Conservation (phyloP, 164 flowering plant genomes). For the Berberis thunbergii region DNA sequence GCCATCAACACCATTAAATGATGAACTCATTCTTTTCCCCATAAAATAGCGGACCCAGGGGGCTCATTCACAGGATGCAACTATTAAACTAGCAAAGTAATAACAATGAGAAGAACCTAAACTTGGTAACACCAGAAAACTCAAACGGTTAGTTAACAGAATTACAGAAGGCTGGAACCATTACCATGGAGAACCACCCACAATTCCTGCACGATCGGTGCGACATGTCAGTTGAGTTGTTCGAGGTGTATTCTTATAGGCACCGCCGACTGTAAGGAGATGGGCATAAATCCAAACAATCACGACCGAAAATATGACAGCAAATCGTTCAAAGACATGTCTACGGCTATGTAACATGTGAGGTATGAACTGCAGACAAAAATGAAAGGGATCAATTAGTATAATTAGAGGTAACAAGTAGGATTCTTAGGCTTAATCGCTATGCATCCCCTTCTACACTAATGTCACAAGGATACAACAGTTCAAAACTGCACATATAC, state of each 20-base stretch:
- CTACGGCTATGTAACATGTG: slow-evolving; percentile 42
- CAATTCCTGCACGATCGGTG: slow-evolving; percentile 80
- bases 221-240: slow-evolving; percentile 71
- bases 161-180: slow-evolving; percentile 5
- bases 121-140: not conserved
- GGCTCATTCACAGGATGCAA: too few species aligned
- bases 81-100: too few species aligned
- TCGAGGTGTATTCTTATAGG: slow-evolving; percentile 50
- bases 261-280: slow-evolving; percentile 86
- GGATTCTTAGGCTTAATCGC: too few species aligned
- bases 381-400: not conserved
- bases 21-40: too few species aligned
- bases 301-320: slow-evolving; percentile 64
- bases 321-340: slow-evolving; percentile 62
- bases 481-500: too few species aligned
- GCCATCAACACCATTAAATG: too few species aligned
- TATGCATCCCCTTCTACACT: not conserved
- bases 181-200: slow-evolving; percentile 78
- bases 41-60: too few species aligned
- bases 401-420: not conserved
- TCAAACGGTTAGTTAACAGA: not conserved
- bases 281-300: slow-evolving; percentile 92
- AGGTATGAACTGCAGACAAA: slow-evolving; percentile 61
- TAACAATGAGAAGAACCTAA: too few species aligned
- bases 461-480: not conserved